Conservation (phyloP, 768 basidiomycete species). For the Hydnomerulius pinastri region DNA sequence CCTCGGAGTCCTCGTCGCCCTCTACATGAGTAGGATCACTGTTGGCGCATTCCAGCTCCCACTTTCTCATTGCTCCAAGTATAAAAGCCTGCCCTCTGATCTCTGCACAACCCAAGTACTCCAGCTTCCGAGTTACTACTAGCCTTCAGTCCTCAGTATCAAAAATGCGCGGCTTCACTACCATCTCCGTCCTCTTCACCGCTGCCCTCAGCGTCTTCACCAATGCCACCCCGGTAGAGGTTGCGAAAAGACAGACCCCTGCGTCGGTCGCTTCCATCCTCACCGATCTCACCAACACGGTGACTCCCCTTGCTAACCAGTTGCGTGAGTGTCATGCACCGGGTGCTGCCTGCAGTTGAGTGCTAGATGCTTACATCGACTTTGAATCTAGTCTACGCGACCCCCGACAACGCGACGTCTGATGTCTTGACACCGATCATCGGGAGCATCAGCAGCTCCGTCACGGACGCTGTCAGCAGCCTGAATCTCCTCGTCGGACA, state of each 20-base stretch:
- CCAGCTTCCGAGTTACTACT: conserved; percentile 6
- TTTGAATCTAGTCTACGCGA: conserved; percentile 11
- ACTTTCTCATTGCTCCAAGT: no score
- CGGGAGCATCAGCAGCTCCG: conserved; percentile 3
- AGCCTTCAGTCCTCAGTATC: neutral
- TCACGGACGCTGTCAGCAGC: conserved; percentile 3
- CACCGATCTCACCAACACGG: conserved; percentile 2
- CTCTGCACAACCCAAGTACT: conserved; percentile 9
- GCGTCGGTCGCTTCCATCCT: conserved; percentile 7
- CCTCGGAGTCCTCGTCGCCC: no score
- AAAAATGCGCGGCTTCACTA: conserved; percentile 12
- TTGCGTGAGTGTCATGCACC: conserved; percentile 4
- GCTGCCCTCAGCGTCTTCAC: conserved; percentile 9
- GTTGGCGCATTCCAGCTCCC: no score
- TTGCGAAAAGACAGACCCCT: conserved; percentile 2
- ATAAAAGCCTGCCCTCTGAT: conserved; percentile 11
- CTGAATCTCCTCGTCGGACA: conserved; percentile 10
- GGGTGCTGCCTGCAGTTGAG: neutral
- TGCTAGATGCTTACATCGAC: neutral
- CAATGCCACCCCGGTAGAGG: conserved; percentile 12
- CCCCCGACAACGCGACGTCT: conserved; percentile 10
- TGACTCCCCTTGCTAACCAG: conserved; percentile 9
- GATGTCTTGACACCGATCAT: conserved; percentile 7
- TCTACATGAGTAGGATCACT: no score
- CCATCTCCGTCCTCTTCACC: conserved; percentile 8